Evolutionary conservation across 2,329 filamentous ascomycete species (phyloP), one percentile per base, ranked within the genome.

Genomic region (Phaeophleospora eucalypticola): DNA sequence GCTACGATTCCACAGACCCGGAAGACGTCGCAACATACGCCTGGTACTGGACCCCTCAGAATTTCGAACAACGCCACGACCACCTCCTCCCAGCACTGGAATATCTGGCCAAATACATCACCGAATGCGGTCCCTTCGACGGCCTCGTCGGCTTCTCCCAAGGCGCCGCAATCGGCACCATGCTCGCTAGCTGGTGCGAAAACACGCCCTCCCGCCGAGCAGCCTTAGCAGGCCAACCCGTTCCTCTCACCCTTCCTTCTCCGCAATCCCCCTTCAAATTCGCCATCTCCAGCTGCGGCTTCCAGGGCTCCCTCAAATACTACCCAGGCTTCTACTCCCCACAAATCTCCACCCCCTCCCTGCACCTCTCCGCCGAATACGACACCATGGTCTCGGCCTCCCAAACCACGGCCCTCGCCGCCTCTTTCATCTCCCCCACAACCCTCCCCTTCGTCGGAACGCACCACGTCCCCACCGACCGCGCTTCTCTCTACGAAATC

Each of bases 101-200:
- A 33, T 54, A 51, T 24, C 38, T 54, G 18, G 46, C 43, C 37
- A 44, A 49, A 20, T 54, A 54, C 18, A 34, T 56, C 12, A 45
- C 46, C n/a, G 50, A 56, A 32, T 39, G 48, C 14, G 50, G 47
- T 3, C 47, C 53, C 1, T 45, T 56, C 15, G 53, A 56, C 43
- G 53, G 50, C 9, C 45, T 56, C 15, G 36, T 56, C 14, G 50
- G 52, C 15, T 54, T 54, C 38, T 51, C 47, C 4, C 53, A 56
- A 36, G 50, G 50, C 33, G 50, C 53, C 2, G 47, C 53, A 4
- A 47, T 55, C 21, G 49, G 46, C 41, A 61, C 48, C 53, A 66
- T 66, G 64, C 48, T 54, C 20, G 44, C 52, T 10, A 43, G 48
- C 2, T 45, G 51, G 20, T 54, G 52, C 39, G 52, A 54, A 29